Percentiles rank a stretch among this genome's conserved stretches.
Conservation (phyloP, 2,329 filamentous ascomycete genomes). For the Diaporthe helianthi region DNA sequence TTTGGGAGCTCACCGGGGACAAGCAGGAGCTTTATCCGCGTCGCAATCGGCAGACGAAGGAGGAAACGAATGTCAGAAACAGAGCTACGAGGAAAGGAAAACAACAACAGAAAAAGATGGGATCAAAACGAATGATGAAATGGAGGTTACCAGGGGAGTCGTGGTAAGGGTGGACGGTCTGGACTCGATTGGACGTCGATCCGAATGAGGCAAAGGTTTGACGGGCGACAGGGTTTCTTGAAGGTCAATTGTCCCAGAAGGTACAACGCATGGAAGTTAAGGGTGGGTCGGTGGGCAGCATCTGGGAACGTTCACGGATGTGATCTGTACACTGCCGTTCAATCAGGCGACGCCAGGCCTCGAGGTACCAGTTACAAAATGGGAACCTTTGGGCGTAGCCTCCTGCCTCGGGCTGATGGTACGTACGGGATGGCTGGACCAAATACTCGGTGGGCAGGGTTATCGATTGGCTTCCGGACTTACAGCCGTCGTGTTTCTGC, state of each 20-base stretch:
- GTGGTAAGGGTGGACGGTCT: constrained; percentile 27
- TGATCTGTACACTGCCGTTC: constrained; percentile 33
- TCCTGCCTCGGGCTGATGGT: neutral
- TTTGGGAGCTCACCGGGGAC: constrained; percentile 29
- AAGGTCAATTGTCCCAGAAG: constrained; percentile 27
- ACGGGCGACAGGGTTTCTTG: constrained; percentile 25
- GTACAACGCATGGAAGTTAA: constrained; percentile 30
- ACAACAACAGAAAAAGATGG: constrained; percentile 27
- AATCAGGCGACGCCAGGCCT: constrained; percentile 23
- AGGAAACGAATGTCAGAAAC: constrained; percentile 21
- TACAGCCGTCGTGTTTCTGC: constrained; percentile 23
- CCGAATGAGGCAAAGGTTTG: constrained; percentile 28
- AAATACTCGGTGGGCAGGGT: constrained; percentile 17
- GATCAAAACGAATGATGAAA: constrained; percentile 33
- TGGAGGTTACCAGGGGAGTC: constrained; percentile 24
- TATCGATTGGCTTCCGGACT: constrained; percentile 22
- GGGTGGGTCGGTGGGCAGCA: constrained; percentile 30
- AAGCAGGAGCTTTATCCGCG: constrained; percentile 13
- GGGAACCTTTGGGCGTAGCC: neutral
- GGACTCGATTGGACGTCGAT: constrained; percentile 28
- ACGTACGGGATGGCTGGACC: constrained; percentile 20
- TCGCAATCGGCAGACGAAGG: constrained; percentile 1
- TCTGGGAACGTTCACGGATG: constrained; percentile 28
- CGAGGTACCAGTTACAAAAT: constrained; percentile 23
- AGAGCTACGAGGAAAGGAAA: constrained; percentile 23